Evolutionary conservation across 1,139 yeast genomes (phyloP), one percentile per base, ranked within the genome.

Genomic region (Wickerhamomyces sp.): DNA sequence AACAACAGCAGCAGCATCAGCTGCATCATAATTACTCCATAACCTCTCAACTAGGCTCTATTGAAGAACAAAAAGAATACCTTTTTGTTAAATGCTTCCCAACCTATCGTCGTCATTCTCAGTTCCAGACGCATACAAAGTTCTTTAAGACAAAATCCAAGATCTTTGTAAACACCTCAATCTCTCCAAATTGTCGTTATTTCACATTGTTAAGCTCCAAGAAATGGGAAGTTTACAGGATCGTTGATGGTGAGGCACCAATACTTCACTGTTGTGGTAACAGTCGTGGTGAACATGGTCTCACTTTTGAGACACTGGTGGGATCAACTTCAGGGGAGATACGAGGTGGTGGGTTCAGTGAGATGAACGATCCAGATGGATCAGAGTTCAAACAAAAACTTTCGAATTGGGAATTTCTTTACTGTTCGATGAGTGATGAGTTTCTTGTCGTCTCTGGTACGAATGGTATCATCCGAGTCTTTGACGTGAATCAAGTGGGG

Each of bases 11-110:
- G 30, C 42, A 13, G 18, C 37, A 13, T 22, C 36, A 5, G 31
- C 36, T 3, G 13, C 35, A 21, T 16, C 42, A 16, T 11, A 12
- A 23, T 19, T 6, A 8, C 8, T 14, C 16, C 15, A 23, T 5
- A 15, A 10, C 26, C 14, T 13, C 16, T 19, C 10, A 19, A 8
- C 24, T 41, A 15, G 16, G 16, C 27, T 26, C 28, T n/a, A 18
- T n/a, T 11, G 14, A 44, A 19, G 46, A 46, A 26, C 44, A 46
- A 28, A 45, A 47, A 26, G 94, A 85, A 54, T 67, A 73, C 44
- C 69, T 78, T 39, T 86, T 79, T 57, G 77, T 80, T 14, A 81
- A 79, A 49, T 85, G 93, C 48, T 88, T 86, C 60, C 96, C 96
- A 2, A 74, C 78, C 39, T 85, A 83, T 55, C 66, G 95, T 38